Evolutionary conservation across 148 eudicot genomes (phyloP).

Genomic region (Chenopodium album): DNA sequence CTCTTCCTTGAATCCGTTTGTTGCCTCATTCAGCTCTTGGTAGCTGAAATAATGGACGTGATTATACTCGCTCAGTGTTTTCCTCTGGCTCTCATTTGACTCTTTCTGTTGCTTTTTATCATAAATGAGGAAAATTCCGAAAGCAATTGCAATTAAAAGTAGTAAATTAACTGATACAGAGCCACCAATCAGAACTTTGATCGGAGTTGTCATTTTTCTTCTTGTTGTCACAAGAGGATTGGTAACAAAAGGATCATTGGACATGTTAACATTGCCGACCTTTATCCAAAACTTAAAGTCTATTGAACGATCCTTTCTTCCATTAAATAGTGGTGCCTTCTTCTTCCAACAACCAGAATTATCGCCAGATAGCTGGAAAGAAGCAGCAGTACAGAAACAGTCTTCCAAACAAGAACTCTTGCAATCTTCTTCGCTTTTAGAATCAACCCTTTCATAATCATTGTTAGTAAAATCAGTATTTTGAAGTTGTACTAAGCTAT

Average conservation of each 20-base stretch:
- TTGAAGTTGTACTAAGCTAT: slow-evolving; percentile 19
- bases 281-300: slow-evolving; percentile 16
- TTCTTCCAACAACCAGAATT: slow-evolving; percentile 31
- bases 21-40: slow-evolving; percentile 40
- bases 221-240: not conserved
- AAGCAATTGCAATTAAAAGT: slow-evolving; percentile 11
- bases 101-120: not conserved
- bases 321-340: slow-evolving; percentile 34
- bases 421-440: slow-evolving; percentile 24
- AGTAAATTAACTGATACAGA: slow-evolving; percentile 25
- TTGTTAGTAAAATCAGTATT: slow-evolving; percentile 25
- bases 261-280: slow-evolving; percentile 10
- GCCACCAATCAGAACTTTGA: slow-evolving; percentile 26
- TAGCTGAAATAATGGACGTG: slow-evolving; percentile 33
- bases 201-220: not conserved
- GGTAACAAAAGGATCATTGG: not conserved
- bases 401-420: slow-evolving; percentile 39
- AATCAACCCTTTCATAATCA: slow-evolving; percentile 26
- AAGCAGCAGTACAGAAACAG: slow-evolving; percentile 51
- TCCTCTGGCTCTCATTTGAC: not conserved
- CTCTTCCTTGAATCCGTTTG: slow-evolving; percentile 47
- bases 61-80: slow-evolving; percentile 8
- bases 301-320: not conserved
- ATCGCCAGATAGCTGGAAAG: not conserved
- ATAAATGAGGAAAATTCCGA: slow-evolving; percentile 15